Evolutionary conservation across 2,329 filamentous ascomycete species (phyloP), one percentile per base, ranked within the genome.

Genomic region (Fusarium albosuccineum): DNA sequence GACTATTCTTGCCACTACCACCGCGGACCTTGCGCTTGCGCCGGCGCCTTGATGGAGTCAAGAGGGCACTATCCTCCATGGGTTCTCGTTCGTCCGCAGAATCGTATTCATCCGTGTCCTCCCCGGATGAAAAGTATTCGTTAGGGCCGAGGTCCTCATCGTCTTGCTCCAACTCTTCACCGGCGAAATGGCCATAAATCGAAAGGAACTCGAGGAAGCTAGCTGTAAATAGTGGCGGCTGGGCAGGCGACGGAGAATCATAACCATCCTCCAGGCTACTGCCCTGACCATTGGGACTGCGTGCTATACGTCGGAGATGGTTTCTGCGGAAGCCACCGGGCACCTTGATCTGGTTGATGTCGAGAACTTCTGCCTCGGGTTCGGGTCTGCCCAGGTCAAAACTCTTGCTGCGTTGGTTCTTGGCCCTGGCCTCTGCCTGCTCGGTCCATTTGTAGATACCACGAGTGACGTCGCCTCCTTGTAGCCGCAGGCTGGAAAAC

Each of bases 371-470:
- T 57, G 90, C 88, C 74, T 96, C 92, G 1, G 93, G 92, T 34
- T 92, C 89, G 6, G 92, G 92, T 33, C 93, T 87, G 36, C 91
- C 85, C 45, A 92, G 81, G 72, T 91, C 89, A 77, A 97, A 97
- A 79, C 94, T 98, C 81, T 94, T 91, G 80, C 94, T 97, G 72
- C 95, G 89, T 72, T 91, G 88, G 74, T 89, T 83, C 71, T 88
- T 88, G 63, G 84, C 86, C 69, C 90, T 87, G 46, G 88, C 84
- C 75, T 97, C 90, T 52, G 92, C 92, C 76, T 97, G 92, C 78
- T 98, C 94, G 6, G 94, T 93, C 93, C 97, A 99, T 72, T 93
- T 91, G 83, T 99, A 99, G 72, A 99, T 97, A 56, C 95, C 93
- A 63, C 96, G 86, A 26, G 95, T 97, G 59, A 97, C 91, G 77